These are phyloP conservation scores for Globisporangium iwayamae DNA, from an alignment of 352 stramenopile species.

Conservation along the genomic window DNA sequence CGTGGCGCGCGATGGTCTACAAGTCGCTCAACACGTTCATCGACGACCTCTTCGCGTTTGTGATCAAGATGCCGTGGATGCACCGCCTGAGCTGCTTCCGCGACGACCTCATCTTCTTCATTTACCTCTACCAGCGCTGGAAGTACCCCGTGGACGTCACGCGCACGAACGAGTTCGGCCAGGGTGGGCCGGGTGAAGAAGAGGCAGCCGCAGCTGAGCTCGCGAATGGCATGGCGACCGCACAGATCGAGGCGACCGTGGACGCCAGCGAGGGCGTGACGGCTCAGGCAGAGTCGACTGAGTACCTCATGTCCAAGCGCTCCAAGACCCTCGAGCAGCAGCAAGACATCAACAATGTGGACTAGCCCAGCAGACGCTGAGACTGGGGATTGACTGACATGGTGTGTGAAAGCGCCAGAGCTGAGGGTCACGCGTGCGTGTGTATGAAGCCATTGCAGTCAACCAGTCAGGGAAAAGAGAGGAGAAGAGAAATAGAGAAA, in stretches of 20 bases:
- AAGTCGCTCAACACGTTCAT: conserved; percentile 98
- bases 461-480: neutral
- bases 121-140: conserved; percentile 99
- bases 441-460: neutral
- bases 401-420: neutral
- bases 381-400: neutral
- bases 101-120: conserved; percentile 99
- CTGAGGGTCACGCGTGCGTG: neutral
- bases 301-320: conserved; percentile 56
- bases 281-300: conserved; percentile 31
- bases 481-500: conserved; percentile 2
- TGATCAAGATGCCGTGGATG: conserved; percentile 98
- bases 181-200: conserved; percentile 64
- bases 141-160: conserved; percentile 93
- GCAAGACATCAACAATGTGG: conserved; percentile 5
- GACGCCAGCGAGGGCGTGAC: conserved; percentile 19
- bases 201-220: conserved; percentile 18
- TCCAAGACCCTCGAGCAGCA: conserved; percentile 34
- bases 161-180: conserved; percentile 92
- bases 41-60: conserved; percentile 96
- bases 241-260: conserved; percentile 6
- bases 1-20: conserved; percentile 98
- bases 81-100: conserved; percentile 97
- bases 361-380: neutral
- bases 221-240: neutral